Conservation (phyloP, 352 stramenopile species). For the Pythium utonaiense region DNA sequence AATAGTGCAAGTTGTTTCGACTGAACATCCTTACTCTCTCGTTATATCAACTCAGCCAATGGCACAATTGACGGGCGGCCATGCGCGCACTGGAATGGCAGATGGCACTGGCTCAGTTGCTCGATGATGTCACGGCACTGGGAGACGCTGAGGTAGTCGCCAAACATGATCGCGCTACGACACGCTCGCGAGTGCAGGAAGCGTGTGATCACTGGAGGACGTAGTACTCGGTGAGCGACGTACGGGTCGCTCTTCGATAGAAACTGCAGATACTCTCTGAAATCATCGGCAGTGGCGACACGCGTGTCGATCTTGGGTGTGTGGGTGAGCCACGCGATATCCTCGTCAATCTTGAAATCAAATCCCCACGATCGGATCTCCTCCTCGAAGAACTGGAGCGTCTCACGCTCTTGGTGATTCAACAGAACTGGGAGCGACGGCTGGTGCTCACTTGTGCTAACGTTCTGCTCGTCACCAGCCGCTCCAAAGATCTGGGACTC, state of each 20-base stretch:
- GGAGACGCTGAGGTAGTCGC: slow-evolving; percentile 66
- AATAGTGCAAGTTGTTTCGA: slow-evolving; percentile 4
- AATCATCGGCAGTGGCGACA: slow-evolving; percentile 61
- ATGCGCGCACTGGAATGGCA: slow-evolving; percentile 91
- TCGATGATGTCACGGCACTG: slow-evolving; percentile 74
- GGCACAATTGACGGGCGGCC: slow-evolving; percentile 87
- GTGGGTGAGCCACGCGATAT: slow-evolving; percentile 26
- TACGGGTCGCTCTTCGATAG: slow-evolving; percentile 30
- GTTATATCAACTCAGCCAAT: slow-evolving; percentile 57
- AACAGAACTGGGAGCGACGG: slow-evolving; percentile 50
- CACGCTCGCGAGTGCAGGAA: slow-evolving; percentile 88
- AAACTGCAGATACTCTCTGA: slow-evolving; percentile 82
- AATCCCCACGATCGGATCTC: slow-evolving; percentile 85
- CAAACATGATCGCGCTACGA: slow-evolving; percentile 92
- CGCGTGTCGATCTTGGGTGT: slow-evolving; percentile 75
- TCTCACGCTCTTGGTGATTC: slow-evolving; percentile 47
- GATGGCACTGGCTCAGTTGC: slow-evolving; percentile 63
- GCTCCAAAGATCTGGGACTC: slow-evolving; percentile 65
- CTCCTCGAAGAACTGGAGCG: slow-evolving; percentile 38
- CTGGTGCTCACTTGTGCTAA: slow-evolving; percentile 52
- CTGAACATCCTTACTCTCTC: not conserved
- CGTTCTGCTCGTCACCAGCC: slow-evolving; percentile 41
- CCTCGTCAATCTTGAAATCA: slow-evolving; percentile 35
- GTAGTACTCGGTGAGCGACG: slow-evolving; percentile 24
- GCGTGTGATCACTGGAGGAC: slow-evolving; percentile 73